phyloP scores from a whole-genome alignment of 2,329 filamentous ascomycete genomes.

The Hymenotorrendiella dingleyae region DNA sequence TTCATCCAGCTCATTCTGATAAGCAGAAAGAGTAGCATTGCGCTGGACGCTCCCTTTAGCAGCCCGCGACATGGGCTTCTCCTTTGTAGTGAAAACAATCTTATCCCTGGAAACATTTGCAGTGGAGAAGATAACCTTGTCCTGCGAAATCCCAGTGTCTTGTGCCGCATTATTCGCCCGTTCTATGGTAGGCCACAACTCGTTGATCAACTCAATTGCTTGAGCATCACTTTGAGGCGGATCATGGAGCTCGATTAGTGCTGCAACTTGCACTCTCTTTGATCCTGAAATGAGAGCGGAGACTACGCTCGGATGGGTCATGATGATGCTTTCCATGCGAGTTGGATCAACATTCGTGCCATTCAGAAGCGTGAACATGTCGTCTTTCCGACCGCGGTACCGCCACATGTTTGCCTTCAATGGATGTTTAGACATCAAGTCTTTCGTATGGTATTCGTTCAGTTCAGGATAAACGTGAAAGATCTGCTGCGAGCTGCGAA shows the following conservation, averaged over 20 bases:
- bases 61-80: conserved; percentile 31
- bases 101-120: conserved; percentile 24
- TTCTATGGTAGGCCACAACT: conserved; percentile 29
- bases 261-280: conserved; percentile 11
- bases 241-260: conserved; percentile 11
- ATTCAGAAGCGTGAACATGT: conserved; percentile 25
- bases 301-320: conserved; percentile 30
- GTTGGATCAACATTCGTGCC: conserved; percentile 41
- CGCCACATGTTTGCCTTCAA: conserved; percentile 12
- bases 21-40: conserved; percentile 25
- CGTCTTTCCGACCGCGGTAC: conserved; percentile 6
- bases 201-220: conserved; percentile 15
- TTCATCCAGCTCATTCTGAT: conserved; percentile 29
- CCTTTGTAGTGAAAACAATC: conserved; percentile 28
- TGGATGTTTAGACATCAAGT: not conserved
- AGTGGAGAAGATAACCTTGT: too few species aligned
- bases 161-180: conserved; percentile 28
- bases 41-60: conserved; percentile 35
- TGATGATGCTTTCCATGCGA: conserved; percentile 34
- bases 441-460: not conserved
- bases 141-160: conserved; percentile 28
- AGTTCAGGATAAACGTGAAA: not conserved
- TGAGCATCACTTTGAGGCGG: not conserved
- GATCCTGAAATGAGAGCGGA: conserved; percentile 33
- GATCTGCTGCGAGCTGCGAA: too few species aligned